Conservation (phyloP, 2,329 filamentous ascomycete genomes). For the Laburnicola sp. region DNA sequence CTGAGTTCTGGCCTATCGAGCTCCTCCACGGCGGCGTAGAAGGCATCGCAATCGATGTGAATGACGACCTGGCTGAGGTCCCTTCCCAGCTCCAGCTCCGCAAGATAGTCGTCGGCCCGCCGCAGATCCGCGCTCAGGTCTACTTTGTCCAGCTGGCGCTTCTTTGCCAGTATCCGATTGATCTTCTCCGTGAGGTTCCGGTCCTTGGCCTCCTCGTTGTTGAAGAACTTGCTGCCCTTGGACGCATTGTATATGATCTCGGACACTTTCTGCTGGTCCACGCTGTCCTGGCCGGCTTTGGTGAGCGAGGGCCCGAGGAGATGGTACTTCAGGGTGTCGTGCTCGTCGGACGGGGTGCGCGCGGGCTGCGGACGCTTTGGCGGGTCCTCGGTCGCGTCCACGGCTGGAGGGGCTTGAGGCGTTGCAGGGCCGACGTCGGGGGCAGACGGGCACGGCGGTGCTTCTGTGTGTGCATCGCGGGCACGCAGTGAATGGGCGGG, state of each 20-base stretch:
- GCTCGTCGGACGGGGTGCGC: constrained; percentile 39
- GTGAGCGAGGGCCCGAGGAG: constrained; percentile 88
- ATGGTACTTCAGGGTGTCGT: constrained; percentile 81
- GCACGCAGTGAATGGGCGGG: constrained; percentile 10
- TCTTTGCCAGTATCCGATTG: constrained; percentile 73
- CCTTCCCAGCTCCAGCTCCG: constrained; percentile 74
- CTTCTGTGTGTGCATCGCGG: constrained; percentile 17
- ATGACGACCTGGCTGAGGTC: constrained; percentile 85
- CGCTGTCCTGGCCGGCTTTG: constrained; percentile 88
- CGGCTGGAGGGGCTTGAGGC: background rate
- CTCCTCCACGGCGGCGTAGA: constrained; percentile 92
- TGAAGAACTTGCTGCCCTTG: constrained; percentile 95
- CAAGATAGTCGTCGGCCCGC: constrained; percentile 77
- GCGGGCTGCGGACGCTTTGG: constrained; percentile 22
- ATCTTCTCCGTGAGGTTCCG: constrained; percentile 84
- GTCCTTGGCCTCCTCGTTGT: constrained; percentile 83
- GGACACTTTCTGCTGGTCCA: constrained; percentile 93
- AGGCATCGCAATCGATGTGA: constrained; percentile 96
- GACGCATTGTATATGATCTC: constrained; percentile 97
- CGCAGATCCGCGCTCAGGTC: constrained; percentile 74
- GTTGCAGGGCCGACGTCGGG: background rate
- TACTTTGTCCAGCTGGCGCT: constrained; percentile 71
- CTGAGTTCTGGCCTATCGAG: constrained; percentile 76
- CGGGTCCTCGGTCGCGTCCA: background rate
- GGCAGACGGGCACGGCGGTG: constrained; percentile 5